Evolutionary conservation across 78 protist genomes (phyloP), one percentile per base, ranked within the genome.

Genomic region (Chrysochromulina parva): DNA sequence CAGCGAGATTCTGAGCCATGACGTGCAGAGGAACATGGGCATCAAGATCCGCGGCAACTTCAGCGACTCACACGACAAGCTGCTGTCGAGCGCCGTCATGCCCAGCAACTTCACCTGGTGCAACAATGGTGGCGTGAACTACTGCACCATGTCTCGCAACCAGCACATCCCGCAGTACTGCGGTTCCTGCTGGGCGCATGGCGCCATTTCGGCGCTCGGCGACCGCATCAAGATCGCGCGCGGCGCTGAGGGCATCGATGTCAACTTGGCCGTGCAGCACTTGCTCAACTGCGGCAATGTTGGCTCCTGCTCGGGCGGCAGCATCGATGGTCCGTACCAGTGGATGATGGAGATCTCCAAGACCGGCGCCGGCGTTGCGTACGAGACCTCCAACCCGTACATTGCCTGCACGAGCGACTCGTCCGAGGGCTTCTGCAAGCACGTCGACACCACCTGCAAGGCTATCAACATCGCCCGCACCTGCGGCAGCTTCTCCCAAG

Each of bases 171-270:
- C 97, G 48, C 69, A 6, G 26, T 62, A 6, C 90, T 80, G 93
- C 58, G 95, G 95, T 71, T 73, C 90, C 24, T 94, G 96, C 92
- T 94, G 93, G 95, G 93, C 95, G 22, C 94, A 95, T 66, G 96
- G 94, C 57, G 65, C 96, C 24, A 54, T 92, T 20, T 85, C 93
- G 16, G 85, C 97, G 6, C 89, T 97, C 16, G 95, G 88, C 14
- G 98, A 97, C 95, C 95, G 98, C 80, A 94, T 97, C 85, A 95
- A 95, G 91, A 96, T 97, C 48, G 95, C 90, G 50, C 76, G 95
- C 65, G 69, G 91, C 52, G 98, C 90, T 4, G 24, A 55, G 57
- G 91, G 92, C 85, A 82, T 92, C 71, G 90, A 89, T 58, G 76
- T 96, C 90, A 89, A 94, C 66, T 87, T 96, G 53, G 47, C 96